Evolutionary conservation across 2,329 filamentous ascomycete species (phyloP).

Genomic region (Sphaerostilbella broomeana): DNA sequence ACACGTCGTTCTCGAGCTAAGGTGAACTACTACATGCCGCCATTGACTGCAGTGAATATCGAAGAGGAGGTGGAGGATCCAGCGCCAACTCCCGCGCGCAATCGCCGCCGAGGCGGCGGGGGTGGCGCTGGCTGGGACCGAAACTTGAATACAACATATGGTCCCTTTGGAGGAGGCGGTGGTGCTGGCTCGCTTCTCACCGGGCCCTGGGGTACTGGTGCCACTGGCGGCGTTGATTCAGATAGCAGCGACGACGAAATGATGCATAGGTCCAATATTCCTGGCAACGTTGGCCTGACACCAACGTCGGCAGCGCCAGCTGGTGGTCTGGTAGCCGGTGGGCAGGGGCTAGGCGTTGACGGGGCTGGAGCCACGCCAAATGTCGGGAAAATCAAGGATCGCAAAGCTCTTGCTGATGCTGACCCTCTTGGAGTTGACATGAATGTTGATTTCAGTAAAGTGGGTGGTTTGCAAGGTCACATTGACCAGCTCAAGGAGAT

Average conservation of each 20-base stretch:
- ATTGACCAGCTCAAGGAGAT: slow-evolving; percentile 98
- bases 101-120: slow-evolving; percentile 55
- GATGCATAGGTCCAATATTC: slow-evolving; percentile 50
- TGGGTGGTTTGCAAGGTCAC: slow-evolving; percentile 86
- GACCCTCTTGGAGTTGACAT: slow-evolving; percentile 91
- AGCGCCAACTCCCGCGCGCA: slow-evolving; percentile 61
- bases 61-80: slow-evolving; percentile 67
- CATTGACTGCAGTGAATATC: slow-evolving; percentile 53
- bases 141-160: slow-evolving; percentile 79
- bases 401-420: slow-evolving; percentile 84
- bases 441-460: slow-evolving; percentile 87
- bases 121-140: slow-evolving; percentile 63
- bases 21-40: slow-evolving; percentile 81
- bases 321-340: slow-evolving; percentile 38
- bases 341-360: slow-evolving; percentile 35
- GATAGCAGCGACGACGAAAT: slow-evolving; percentile 96
- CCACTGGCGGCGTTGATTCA: slow-evolving; percentile 75
- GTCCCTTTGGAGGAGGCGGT: slow-evolving; percentile 83
- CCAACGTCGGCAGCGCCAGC: slow-evolving; percentile 45
- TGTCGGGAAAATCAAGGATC: slow-evolving; percentile 88
- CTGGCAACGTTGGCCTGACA: slow-evolving; percentile 57
- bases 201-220: slow-evolving; percentile 67
- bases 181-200: slow-evolving; percentile 65
- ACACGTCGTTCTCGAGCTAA: slow-evolving; percentile 44
- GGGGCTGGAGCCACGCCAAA: slow-evolving; percentile 58